Evolutionary conservation across 768 basidiomycete genomes (phyloP).

Genomic region (Butyriboletus loyo): DNA sequence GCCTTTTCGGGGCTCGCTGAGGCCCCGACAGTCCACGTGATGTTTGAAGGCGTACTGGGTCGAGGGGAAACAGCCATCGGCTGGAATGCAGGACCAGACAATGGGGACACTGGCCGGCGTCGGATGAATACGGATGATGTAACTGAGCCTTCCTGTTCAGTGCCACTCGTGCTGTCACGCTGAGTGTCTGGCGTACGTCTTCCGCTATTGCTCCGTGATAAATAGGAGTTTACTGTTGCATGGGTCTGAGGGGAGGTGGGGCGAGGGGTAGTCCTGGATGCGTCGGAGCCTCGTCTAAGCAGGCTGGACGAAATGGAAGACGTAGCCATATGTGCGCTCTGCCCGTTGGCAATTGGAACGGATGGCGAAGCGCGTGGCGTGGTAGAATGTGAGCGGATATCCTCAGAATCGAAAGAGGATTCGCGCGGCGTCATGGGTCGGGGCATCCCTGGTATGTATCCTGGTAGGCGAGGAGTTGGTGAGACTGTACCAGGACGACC

Average conservation of each 20-base stretch:
- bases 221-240: constrained; percentile 44
- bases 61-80: constrained; percentile 53
- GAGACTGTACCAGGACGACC: constrained; percentile 49
- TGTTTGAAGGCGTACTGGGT: constrained; percentile 66
- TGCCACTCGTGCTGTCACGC: constrained; percentile 35
- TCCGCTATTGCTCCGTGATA: constrained; percentile 59
- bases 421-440: constrained; percentile 89
- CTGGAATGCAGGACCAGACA: constrained; percentile 59
- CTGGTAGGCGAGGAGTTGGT: constrained; percentile 59
- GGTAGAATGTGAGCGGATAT: constrained; percentile 63
- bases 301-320: constrained; percentile 38
- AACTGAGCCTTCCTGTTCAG: constrained; percentile 41
- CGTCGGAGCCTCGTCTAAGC: constrained; percentile 53
- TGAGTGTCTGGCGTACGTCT: constrained; percentile 60
- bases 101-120: constrained; percentile 70
- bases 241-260: constrained; percentile 46
- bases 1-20: constrained; percentile 32
- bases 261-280: constrained; percentile 48
- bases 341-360: constrained; percentile 35
- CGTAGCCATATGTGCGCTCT: constrained; percentile 34
- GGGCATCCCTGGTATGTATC: constrained; percentile 89
- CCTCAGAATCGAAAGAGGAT: constrained; percentile 59
- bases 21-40: constrained; percentile 59
- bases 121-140: constrained; percentile 53
- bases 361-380: constrained; percentile 81